A percentile compares a stretch with the other conserved stretches of the same genome.
phyloP scores from a whole-genome alignment of 805 yeast species.

The Spathaspora girioi region DNA sequence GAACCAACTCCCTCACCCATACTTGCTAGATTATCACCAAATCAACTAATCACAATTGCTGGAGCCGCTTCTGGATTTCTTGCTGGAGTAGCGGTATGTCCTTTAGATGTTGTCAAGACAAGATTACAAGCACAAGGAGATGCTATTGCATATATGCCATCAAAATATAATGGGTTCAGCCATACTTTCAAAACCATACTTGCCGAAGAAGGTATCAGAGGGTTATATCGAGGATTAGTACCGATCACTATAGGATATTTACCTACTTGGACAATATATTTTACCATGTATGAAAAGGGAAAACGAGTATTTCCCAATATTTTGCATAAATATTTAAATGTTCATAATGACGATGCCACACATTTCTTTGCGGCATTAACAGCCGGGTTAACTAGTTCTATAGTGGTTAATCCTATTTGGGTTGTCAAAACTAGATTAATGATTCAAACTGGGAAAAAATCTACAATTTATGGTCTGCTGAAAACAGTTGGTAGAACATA shows the following conservation, averaged over 20 bases:
- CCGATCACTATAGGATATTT: constrained; percentile 94
- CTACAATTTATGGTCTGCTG: constrained; percentile 25
- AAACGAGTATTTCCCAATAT: constrained; percentile 51
- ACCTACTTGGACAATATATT: constrained; percentile 97
- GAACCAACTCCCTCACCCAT: constrained; percentile 10
- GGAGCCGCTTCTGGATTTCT: constrained; percentile 95
- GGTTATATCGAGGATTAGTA: constrained; percentile 83
- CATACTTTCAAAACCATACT: constrained; percentile 66
- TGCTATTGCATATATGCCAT: constrained; percentile 13
- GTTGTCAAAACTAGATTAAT: constrained; percentile 92
- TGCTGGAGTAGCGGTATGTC: constrained; percentile 89
- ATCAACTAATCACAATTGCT: constrained; percentile 70
- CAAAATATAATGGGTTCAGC: constrained; percentile 54
- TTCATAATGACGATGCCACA: constrained; percentile 22
- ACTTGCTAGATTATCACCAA: constrained; percentile 28
- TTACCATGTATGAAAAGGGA: constrained; percentile 80
- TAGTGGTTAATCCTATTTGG: constrained; percentile 93
- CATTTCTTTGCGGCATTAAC: constrained; percentile 67
- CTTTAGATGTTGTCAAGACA: constrained; percentile 93
- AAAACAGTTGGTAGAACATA: constrained; percentile 22
- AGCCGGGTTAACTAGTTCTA: constrained; percentile 85
- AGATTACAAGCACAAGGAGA: constrained; percentile 88
- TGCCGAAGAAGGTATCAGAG: constrained; percentile 75
- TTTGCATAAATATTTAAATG: constrained; percentile 21
- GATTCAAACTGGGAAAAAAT: constrained; percentile 64